phyloP scores from a whole-genome alignment of 1,284 basidiomycete species.

The Pseudozyma pruni region DNA sequence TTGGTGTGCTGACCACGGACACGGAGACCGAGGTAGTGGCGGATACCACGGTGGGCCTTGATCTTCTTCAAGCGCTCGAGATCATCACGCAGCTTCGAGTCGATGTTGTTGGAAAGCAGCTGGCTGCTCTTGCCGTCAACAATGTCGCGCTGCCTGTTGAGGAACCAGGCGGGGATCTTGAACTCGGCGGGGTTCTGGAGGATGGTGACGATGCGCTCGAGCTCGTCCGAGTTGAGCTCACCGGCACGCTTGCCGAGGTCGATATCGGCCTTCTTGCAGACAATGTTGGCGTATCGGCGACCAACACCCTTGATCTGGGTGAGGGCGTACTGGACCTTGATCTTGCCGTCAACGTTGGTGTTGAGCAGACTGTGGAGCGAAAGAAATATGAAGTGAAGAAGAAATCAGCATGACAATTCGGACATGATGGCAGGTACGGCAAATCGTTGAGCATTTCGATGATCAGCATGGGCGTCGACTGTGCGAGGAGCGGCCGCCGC shows the following conservation, averaged over 20 bases:
- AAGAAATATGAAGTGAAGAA: neutral
- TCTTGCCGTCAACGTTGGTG: slow-evolving; percentile 99
- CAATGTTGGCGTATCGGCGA: slow-evolving; percentile 96
- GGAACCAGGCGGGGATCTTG: slow-evolving; percentile 99
- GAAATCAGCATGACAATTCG: slow-evolving; percentile 7
- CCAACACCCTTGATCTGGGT: slow-evolving; percentile 98
- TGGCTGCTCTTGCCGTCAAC: slow-evolving; percentile 97
- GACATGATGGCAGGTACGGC: neutral
- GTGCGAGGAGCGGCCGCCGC: too few relatives aligned
- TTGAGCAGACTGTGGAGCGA: slow-evolving; percentile 80
- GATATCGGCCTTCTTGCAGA: slow-evolving; percentile 99
- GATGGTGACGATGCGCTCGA: slow-evolving; percentile 98
- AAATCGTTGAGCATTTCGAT: slow-evolving; percentile 15
- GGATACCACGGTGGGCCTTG: slow-evolving; percentile 94
- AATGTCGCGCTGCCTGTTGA: slow-evolving; percentile 99
- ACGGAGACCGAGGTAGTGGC: slow-evolving; percentile 96
- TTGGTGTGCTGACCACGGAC: slow-evolving; percentile 96
- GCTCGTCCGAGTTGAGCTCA: slow-evolving; percentile 94
- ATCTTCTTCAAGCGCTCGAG: slow-evolving; percentile 99
- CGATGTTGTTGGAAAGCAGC: slow-evolving; percentile 95
- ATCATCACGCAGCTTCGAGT: slow-evolving; percentile 98
- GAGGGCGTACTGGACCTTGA: slow-evolving; percentile 78
- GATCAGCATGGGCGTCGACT: slow-evolving; percentile 1
- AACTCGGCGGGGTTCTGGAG: slow-evolving; percentile 99
- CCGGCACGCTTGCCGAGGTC: slow-evolving; percentile 97